Percentiles rank a stretch among this genome's conserved stretches.
phyloP scores from a whole-genome alignment of 2,329 filamentous ascomycete genomes.

The Chaetomium strumarium region DNA sequence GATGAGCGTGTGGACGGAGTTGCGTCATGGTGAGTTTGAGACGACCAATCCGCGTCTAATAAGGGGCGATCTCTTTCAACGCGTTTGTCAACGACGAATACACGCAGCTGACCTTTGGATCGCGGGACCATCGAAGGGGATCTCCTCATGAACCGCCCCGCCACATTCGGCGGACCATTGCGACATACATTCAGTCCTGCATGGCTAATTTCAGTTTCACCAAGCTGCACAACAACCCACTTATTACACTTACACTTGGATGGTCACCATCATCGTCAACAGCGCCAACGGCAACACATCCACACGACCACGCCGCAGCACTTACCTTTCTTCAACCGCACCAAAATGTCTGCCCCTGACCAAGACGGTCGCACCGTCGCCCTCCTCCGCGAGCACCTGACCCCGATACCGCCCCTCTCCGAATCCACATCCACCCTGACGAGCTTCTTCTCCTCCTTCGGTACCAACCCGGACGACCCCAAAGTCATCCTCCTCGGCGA shows the following conservation, averaged over 20 bases:
- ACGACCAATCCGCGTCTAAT: not conserved
- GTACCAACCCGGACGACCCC: slow-evolving; percentile 1
- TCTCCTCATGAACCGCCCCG: slow-evolving; percentile 3
- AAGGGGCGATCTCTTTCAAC: not conserved
- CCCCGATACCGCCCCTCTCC: slow-evolving; percentile 11
- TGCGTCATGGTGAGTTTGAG: slow-evolving; percentile 10
- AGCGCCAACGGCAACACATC: not conserved
- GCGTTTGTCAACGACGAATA: not conserved
- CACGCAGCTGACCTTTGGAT: not conserved
- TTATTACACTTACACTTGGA: not conserved
- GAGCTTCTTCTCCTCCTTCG: slow-evolving; percentile 3
- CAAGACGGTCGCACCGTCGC: slow-evolving; percentile 5
- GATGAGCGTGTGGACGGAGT: not conserved
- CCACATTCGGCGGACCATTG: not conserved
- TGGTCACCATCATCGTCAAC: not conserved
- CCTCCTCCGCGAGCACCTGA: slow-evolving; percentile 13
- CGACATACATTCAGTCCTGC: not conserved
- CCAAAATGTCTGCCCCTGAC: slow-evolving; percentile 10
- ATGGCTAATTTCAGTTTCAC: not conserved
- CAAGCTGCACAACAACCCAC: not conserved
- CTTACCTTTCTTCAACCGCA: not conserved
- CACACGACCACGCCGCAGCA: not conserved
- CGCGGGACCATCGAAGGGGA: not conserved
- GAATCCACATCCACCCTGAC: slow-evolving; percentile 4
- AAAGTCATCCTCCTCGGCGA: slow-evolving; percentile 28